A percentile compares a stretch with the other conserved stretches of the same genome.
These are phyloP conservation scores for Cryptococcus sp. DNA, from an alignment of 1,284 basidiomycete genomes.

Conservation along the genomic window DNA sequence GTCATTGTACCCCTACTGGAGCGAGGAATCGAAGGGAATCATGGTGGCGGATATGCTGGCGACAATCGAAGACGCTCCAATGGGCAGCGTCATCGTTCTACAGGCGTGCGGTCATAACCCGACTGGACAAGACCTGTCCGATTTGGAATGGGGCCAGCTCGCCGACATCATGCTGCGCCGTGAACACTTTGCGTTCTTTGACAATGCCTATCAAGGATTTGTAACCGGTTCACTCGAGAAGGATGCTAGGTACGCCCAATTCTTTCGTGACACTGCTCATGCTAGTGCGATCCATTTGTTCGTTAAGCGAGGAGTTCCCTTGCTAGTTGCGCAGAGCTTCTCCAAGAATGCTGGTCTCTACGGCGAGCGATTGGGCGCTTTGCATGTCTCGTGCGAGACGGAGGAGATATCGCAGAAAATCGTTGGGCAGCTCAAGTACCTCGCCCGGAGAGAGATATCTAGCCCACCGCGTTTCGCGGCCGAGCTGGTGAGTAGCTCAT, in stretches of 20 bases:
- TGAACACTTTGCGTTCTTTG: conserved; percentile 86
- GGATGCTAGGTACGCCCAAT: conserved; percentile 47
- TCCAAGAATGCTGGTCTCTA: conserved; percentile 95
- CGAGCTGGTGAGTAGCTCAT: too few relatives aligned
- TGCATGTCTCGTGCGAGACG: conserved; percentile 58
- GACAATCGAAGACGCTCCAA: conserved; percentile 55
- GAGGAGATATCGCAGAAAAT: background rate
- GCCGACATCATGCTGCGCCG: conserved; percentile 68
- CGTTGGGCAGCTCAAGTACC: conserved; percentile 71
- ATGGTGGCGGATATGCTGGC: conserved; percentile 69
- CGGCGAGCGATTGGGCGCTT: conserved; percentile 78
- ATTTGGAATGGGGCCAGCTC: conserved; percentile 77
- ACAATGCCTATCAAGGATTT: conserved; percentile 78
- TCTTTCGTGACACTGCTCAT: too few relatives aligned
- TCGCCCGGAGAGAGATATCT: conserved; percentile 86
- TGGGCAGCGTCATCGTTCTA: conserved; percentile 74
- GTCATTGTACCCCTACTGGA: conserved; percentile 82
- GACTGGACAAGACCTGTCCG: conserved; percentile 88
- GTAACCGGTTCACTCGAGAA: conserved; percentile 48
- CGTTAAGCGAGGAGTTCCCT: conserved; percentile 6
- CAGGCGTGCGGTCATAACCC: conserved; percentile 96
- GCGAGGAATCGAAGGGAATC: conserved; percentile 78
- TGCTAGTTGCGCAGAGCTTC: conserved; percentile 61
- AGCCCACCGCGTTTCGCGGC: conserved; percentile 87
- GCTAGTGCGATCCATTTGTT: too few relatives aligned